Percentiles rank a stretch among this genome's conserved stretches.
Conservation (phyloP, 1,139 yeast species). For the Saccharomyces hybrid region DNA sequence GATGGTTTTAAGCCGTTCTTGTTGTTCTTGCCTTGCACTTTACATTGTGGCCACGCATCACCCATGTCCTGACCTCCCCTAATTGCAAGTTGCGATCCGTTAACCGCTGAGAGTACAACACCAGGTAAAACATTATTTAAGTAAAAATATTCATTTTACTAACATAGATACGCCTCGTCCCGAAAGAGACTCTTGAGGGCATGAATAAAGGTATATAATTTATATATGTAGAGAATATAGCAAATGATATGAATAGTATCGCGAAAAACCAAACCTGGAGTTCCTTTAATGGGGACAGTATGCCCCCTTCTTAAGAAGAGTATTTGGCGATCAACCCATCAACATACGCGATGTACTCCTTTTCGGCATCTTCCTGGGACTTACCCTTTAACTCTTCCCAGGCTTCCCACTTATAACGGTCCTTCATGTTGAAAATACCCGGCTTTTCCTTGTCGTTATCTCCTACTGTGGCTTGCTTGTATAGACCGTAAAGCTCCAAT, state of each 20-base stretch:
- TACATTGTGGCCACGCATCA: too few species aligned
- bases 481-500: constrained; percentile 76
- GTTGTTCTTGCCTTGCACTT: neutral
- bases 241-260: neutral
- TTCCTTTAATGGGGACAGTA: neutral
- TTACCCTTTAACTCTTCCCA: constrained; percentile 87
- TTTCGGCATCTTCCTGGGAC: constrained; percentile 84
- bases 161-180: neutral
- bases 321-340: constrained; percentile 56
- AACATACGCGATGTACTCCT: constrained; percentile 65
- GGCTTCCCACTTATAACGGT: constrained; percentile 95
- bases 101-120: too few species aligned
- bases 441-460: constrained; percentile 72
- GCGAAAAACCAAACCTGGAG: neutral
- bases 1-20: neutral
- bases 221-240: neutral
- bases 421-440: constrained; percentile 85
- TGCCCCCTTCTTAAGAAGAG: constrained; percentile 5
- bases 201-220: neutral
- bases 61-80: too few species aligned
- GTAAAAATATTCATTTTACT: neutral
- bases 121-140: too few species aligned
- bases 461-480: constrained; percentile 95
- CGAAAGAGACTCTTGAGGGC: neutral
- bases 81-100: too few species aligned